Conservation (phyloP, 768 basidiomycete species). For the Wakefieldia striispora region DNA sequence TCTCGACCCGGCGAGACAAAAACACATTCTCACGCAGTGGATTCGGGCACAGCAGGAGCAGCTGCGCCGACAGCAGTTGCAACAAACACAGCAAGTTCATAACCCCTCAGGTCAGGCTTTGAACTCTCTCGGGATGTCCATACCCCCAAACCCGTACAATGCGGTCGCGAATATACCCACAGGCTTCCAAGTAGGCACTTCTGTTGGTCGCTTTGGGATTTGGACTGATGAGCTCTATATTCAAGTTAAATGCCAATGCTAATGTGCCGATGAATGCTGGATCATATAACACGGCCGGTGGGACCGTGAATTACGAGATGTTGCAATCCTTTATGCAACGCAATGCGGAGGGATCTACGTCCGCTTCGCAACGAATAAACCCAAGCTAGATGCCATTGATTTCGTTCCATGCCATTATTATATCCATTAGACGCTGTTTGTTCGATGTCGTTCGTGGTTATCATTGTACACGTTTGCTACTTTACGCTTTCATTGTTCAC, state of each 20-base stretch:
- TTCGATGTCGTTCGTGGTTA: not conserved
- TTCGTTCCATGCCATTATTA: not conserved
- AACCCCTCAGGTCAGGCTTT: constrained; percentile 10
- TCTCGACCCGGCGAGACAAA: constrained; percentile 25
- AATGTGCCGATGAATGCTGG: constrained; percentile 11
- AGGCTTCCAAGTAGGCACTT: constrained; percentile 18
- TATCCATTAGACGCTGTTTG: not conserved
- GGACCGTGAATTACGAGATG: constrained; percentile 39
- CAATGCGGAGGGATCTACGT: constrained; percentile 31
- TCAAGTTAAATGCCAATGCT: constrained; percentile 11
- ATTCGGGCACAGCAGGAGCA: constrained; percentile 16
- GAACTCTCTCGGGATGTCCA: constrained; percentile 14
- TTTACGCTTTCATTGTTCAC: constrained; percentile 11
- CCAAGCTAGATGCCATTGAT: constrained; percentile 9
- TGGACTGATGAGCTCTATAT: not conserved
- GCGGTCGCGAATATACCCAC: constrained; percentile 10
- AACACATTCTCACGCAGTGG: constrained; percentile 17
- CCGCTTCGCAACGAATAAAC: constrained; percentile 20
- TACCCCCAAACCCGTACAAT: constrained; percentile 6
- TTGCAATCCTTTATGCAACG: constrained; percentile 48
- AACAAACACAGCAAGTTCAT: constrained; percentile 20
- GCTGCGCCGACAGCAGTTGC: constrained; percentile 27
- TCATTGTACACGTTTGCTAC: constrained; percentile 6
- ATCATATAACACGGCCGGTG: constrained; percentile 22
- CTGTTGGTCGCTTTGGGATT: not conserved